Evolutionary conservation across 1,284 basidiomycete genomes (phyloP), one percentile per base, ranked within the genome.

Genomic region (Tylopilus sp.): DNA sequence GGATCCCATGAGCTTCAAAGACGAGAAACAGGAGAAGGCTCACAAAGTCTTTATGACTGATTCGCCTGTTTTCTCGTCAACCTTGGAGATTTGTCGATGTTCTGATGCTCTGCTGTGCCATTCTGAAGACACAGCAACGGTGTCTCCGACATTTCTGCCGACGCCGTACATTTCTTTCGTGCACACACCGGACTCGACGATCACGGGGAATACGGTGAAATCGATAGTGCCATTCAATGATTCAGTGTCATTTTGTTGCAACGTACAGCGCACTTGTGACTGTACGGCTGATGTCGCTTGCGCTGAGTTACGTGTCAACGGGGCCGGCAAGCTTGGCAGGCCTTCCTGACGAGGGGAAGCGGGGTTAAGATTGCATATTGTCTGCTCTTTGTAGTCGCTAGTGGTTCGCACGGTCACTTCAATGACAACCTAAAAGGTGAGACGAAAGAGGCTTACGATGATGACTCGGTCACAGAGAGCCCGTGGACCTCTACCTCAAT

Each of bases 391-490:
- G 11, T 13, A 16, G 10, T 51, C 16, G 3, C 57, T 59, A 29
- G 18, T 33, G 5, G 19, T 3, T 18, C 3, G 8, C 38, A 21
- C 7, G 7, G 23, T 13, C n/a, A 8, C 15, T 8, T 59, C 15
- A 57, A 43, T 18, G 3, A 41, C 12, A 11, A 3, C 21, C 9
- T 16, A 10, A 29, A 39, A n/a, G 2, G 21, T 2, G 7, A 26
- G n/a, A 38, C 4, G 2, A 25, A 35, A 38, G 31, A 28, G 0
- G 3, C 54, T 58, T 23, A 57, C 55, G 16, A 16, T 34, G 29
- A 12, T 9, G 23, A 30, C 25, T 8, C 12, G 9, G 12, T 31
- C 4, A 15, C 36, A 19, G 41, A 49, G 2, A 19, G 36, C 12
- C 37, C 25, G 26, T 36, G 10, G 1, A 33, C 7, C 23, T 48